Percentiles rank a stretch among this genome's conserved stretches.
phyloP scores from a whole-genome alignment of 257 asterid species.

The Solanum tacnaense region DNA sequence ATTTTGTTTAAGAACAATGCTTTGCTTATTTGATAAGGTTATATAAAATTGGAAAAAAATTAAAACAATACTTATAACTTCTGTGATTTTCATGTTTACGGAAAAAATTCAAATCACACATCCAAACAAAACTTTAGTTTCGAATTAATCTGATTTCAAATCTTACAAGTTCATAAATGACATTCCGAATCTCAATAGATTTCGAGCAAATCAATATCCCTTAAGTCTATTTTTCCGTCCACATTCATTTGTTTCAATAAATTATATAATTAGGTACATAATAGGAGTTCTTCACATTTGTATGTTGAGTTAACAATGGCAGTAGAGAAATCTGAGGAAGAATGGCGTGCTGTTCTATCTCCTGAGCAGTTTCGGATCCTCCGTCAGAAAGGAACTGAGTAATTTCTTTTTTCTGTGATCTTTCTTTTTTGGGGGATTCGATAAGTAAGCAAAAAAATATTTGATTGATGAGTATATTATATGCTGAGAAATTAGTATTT shows the following conservation, averaged over 20 bases:
- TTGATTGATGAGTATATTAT: background rate
- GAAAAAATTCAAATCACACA: background rate
- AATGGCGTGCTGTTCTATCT: slow-evolving; percentile 60
- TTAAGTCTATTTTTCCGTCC: slow-evolving; percentile 15
- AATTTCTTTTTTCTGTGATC: background rate
- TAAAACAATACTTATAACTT: background rate
- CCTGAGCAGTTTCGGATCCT: slow-evolving; percentile 67
- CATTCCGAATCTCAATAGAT: background rate
- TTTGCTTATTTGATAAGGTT: no score
- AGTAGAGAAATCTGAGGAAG: slow-evolving; percentile 55
- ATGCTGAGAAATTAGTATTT: background rate
- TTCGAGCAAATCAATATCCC: background rate
- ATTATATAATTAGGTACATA: background rate
- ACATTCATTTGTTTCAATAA: slow-evolving; percentile 8
- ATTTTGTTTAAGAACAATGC: no score
- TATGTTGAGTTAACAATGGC: slow-evolving; percentile 7
- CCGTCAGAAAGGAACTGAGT: slow-evolving; percentile 76
- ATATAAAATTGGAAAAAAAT: background rate
- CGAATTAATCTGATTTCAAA: no score
- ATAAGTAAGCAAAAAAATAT: background rate
- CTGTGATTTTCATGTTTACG: background rate
- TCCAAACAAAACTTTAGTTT: background rate
- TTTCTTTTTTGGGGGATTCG: background rate
- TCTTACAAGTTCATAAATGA: background rate
- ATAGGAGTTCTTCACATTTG: background rate